A percentile compares a stretch with the other conserved stretches of the same genome.
Evolutionary conservation across 1,139 yeast genomes (phyloP).

Genomic region (Suhomyces maxii): DNA sequence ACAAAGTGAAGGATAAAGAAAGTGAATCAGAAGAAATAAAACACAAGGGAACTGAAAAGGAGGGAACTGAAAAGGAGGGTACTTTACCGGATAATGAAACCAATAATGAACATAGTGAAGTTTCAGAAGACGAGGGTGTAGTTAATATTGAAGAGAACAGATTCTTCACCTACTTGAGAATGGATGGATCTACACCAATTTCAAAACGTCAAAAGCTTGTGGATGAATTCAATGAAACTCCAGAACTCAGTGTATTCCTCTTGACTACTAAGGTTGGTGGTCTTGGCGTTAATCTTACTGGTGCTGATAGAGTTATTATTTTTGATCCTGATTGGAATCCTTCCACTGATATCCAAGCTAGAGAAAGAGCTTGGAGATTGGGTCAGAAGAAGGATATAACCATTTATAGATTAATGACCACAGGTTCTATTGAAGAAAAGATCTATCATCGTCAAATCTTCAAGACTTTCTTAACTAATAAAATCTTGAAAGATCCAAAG

Average conservation of each 20-base stretch:
- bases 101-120: not conserved
- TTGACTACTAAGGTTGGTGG: constrained; percentile 96
- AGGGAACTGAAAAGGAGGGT: too few species aligned
- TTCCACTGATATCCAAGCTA: constrained; percentile 93
- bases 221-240: constrained; percentile 70
- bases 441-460: constrained; percentile 95
- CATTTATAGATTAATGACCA: constrained; percentile 86
- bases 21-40: constrained; percentile 12
- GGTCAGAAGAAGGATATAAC: constrained; percentile 96
- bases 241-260: constrained; percentile 62
- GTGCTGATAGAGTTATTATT: constrained; percentile 92
- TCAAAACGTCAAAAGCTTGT: constrained; percentile 73
- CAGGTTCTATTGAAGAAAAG: constrained; percentile 95
- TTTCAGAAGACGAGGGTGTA: constrained; percentile 8
- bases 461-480: constrained; percentile 90
- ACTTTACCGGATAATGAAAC: too few species aligned
- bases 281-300: constrained; percentile 88
- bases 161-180: constrained; percentile 59
- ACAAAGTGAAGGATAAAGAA: constrained; percentile 6
- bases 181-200: constrained; percentile 95
- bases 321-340: constrained; percentile 99
- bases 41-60: not conserved
- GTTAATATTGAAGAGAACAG: constrained; percentile 3
- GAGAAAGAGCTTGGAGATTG: constrained; percentile 96
- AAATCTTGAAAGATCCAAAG: constrained; percentile 91